Conservation (phyloP, 306 rosid species). For the Biancaea sappan region DNA sequence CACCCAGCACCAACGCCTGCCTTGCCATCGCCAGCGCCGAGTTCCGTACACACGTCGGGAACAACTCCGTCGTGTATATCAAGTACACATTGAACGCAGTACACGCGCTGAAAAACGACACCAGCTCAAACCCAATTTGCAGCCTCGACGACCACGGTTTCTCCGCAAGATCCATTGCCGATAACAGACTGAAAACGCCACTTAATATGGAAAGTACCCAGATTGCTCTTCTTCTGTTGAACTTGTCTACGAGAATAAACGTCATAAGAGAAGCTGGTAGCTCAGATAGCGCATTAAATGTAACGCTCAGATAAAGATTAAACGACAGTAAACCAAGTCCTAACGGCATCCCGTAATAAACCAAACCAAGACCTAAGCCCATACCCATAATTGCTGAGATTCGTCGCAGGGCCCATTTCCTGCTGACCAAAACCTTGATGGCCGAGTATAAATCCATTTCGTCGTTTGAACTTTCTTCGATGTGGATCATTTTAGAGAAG, state of each 20-base stretch:
- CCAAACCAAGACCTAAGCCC: conserved; percentile 58
- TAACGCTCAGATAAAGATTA: conserved; percentile 58
- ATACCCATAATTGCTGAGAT: conserved; percentile 30
- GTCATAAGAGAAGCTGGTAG: conserved; percentile 52
- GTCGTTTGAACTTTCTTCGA: conserved; percentile 30
- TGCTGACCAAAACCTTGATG: conserved; percentile 35
- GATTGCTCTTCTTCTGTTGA: conserved; percentile 48
- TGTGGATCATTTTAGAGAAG: conserved; percentile 26
- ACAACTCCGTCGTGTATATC: conserved; percentile 57
- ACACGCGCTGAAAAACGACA: conserved; percentile 62
- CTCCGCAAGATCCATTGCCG: conserved; percentile 37
- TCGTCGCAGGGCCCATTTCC: conserved; percentile 55
- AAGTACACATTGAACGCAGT: conserved; percentile 42
- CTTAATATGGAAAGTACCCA: conserved; percentile 33
- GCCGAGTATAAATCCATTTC: conserved; percentile 39
- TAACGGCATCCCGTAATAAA: conserved; percentile 70
- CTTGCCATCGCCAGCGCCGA: conserved; percentile 65
- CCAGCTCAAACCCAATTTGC: conserved; percentile 53
- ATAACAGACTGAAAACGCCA: conserved; percentile 54
- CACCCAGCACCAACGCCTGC: conserved; percentile 76
- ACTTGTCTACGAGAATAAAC: conserved; percentile 38
- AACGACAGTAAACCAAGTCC: conserved; percentile 53
- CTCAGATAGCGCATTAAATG: conserved; percentile 67
- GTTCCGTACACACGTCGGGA: conserved; percentile 72
- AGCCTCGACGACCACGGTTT: conserved; percentile 16